phyloP scores from a whole-genome alignment of 257 asterid species.

The Osmanthus fragrans region DNA sequence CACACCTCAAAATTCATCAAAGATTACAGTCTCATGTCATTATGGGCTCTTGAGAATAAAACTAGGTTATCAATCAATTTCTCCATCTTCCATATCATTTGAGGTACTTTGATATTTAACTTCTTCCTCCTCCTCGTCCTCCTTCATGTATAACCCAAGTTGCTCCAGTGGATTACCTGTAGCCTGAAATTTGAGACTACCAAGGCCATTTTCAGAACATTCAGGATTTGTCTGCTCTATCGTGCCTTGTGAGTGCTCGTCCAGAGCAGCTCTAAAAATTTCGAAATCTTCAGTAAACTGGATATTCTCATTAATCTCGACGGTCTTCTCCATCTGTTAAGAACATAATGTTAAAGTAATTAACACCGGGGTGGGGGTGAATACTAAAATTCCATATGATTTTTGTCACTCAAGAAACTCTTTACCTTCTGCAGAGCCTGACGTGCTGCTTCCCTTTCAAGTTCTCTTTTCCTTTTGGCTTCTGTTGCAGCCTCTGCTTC shows the following conservation, averaged over 20 bases:
- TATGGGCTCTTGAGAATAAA: no score
- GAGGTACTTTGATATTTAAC: conserved; percentile 37
- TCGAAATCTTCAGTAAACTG: conserved; percentile 65
- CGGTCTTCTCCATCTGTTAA: conserved; percentile 75
- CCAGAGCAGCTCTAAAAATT: conserved; percentile 58
- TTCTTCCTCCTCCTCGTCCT: conserved; percentile 66
- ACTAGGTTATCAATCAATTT: conserved; percentile 33
- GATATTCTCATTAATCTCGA: conserved; percentile 64
- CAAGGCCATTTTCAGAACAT: conserved; percentile 40
- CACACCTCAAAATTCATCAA: no score
- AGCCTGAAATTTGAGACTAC: conserved; percentile 58
- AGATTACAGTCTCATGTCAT: no score
- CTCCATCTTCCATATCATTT: conserved; percentile 29
- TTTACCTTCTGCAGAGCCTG: conserved; percentile 72
- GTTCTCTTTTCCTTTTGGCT: conserved; percentile 59
- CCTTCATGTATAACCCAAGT: conserved; percentile 71
- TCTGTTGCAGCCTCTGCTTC: conserved; percentile 74
- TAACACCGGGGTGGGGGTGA: not conserved
- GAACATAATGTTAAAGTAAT: conserved; percentile 14
- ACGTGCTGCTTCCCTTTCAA: conserved; percentile 86
- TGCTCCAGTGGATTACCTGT: conserved; percentile 66
- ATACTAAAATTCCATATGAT: not conserved
- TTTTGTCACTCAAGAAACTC: not conserved
- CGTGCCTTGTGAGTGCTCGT: conserved; percentile 47
- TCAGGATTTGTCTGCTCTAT: conserved; percentile 63